Percentiles rank a stretch among this genome's conserved stretches.
These are phyloP conservation scores for Penicillium chermesinum DNA, from an alignment of 495 filamentous ascomycete species.

Conservation along the genomic window DNA sequence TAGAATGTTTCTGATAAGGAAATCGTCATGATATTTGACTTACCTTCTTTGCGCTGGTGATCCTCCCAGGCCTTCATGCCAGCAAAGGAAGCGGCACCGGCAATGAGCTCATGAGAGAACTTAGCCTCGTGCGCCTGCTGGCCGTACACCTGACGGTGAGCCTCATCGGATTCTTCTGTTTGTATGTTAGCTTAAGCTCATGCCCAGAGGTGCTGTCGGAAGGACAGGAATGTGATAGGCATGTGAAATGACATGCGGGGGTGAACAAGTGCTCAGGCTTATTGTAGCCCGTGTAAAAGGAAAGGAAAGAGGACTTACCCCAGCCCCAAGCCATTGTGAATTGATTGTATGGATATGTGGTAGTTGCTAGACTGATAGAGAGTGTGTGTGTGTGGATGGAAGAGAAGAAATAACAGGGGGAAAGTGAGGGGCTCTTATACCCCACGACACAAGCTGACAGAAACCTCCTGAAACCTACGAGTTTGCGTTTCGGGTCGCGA, in stretches of 20 bases:
- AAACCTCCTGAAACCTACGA: constrained; percentile 18
- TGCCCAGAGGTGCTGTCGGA: not conserved
- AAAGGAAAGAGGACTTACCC: constrained; percentile 21
- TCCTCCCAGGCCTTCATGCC: constrained; percentile 79
- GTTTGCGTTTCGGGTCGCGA: constrained; percentile 8
- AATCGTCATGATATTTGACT: constrained; percentile 6
- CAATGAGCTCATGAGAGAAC: constrained; percentile 68
- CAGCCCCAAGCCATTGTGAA: constrained; percentile 36
- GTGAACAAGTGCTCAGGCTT: no score
- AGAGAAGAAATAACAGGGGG: not conserved
- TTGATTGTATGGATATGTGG: constrained; percentile 8
- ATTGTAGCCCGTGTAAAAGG: not conserved
- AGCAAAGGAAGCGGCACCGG: constrained; percentile 72
- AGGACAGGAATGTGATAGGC: not conserved
- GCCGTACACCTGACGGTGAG: constrained; percentile 59
- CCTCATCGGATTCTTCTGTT: constrained; percentile 44
- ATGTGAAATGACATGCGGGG: not conserved
- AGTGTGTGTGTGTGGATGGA: constrained; percentile 6
- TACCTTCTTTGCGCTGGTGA: constrained; percentile 66
- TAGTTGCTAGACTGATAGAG: constrained; percentile 4
- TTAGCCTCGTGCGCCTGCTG: constrained; percentile 50
- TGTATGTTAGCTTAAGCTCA: constrained; percentile 3
- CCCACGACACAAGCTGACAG: constrained; percentile 6
- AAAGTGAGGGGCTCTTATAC: constrained; percentile 19
- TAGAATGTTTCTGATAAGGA: not conserved